Conservation (phyloP, 371 early-diverging fungal species). For the Sporodiniella umbellata region DNA sequence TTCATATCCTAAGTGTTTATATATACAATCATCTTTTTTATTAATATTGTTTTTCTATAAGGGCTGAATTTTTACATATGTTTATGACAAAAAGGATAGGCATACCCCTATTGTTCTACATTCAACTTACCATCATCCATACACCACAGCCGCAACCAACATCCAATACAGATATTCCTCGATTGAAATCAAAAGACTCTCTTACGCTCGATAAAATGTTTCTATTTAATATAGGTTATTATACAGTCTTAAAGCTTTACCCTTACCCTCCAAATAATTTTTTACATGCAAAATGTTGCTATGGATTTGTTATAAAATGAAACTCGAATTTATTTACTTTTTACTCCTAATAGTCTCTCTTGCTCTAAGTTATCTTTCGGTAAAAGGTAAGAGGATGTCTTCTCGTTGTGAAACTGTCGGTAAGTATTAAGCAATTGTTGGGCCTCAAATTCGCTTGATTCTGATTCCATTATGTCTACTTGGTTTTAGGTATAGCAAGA, state of each 20-base stretch:
- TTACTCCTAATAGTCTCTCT: conserved; percentile 11
- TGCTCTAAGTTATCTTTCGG: conserved; percentile 16
- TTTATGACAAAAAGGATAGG: background rate
- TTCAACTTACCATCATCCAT: conserved; percentile 17
- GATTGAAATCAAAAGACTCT: background rate
- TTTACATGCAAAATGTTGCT: background rate
- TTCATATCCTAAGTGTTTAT: conserved; percentile 7
- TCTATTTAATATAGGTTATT: background rate
- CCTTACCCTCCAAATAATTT: background rate
- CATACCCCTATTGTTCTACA: too few species aligned
- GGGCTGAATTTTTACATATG: too few species aligned
- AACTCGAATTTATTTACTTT: background rate
- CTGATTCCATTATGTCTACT: too few species aligned
- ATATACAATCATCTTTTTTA: too few species aligned
- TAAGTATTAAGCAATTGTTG: too few species aligned
- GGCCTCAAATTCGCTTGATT: too few species aligned
- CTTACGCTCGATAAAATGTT: background rate
- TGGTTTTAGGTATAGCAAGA: too few species aligned
- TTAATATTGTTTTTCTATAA: too few species aligned
- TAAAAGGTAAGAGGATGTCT: conserved; percentile 10
- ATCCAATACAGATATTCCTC: background rate
- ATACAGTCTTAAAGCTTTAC: background rate
- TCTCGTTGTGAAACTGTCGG: conserved; percentile 11
- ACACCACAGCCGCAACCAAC: conserved; percentile 17
- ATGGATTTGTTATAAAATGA: background rate